These are phyloP conservation scores for Musa schizocarpa DNA, from an alignment of 176 grass and related monocot species.

Conservation along the genomic window DNA sequence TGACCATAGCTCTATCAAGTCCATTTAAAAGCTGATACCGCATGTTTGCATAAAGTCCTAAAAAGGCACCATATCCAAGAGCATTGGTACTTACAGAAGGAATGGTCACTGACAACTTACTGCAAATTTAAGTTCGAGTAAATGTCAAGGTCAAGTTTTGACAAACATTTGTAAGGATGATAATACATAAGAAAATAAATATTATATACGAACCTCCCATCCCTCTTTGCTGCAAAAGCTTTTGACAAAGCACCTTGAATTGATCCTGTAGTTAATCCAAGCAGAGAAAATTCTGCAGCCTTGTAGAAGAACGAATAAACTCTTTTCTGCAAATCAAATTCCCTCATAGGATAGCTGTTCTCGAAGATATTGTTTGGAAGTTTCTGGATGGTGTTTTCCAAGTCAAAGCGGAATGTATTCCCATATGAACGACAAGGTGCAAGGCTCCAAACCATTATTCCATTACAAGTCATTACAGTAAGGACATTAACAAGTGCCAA, in stretches of 20 bases:
- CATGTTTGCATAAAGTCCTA: conserved; percentile 86
- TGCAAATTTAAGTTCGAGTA: conserved; percentile 15
- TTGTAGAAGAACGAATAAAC: conserved; percentile 75
- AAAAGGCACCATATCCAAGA: conserved; percentile 87
- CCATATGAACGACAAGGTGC: conserved; percentile 97
- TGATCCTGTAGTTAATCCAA: conserved; percentile 62
- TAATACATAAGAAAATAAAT: conserved; percentile 2
- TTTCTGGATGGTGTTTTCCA: conserved; percentile 92
- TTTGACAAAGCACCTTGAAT: conserved; percentile 66
- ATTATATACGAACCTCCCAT: conserved; percentile 37
- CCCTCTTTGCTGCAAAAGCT: conserved; percentile 53
- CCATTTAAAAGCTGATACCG: conserved; percentile 83
- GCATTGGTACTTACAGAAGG: conserved; percentile 69
- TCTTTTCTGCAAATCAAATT: conserved; percentile 84
- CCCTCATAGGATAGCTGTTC: conserved; percentile 89
- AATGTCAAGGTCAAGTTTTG: not conserved
- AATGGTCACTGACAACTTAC: conserved; percentile 70
- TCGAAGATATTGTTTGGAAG: conserved; percentile 98
- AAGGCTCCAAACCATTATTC: conserved; percentile 76
- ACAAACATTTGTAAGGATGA: conserved; percentile 1
- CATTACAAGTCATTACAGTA: conserved; percentile 73
- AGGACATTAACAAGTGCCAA: conserved; percentile 70
- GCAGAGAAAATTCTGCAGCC: conserved; percentile 76
- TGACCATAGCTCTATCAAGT: conserved; percentile 56
- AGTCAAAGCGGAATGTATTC: conserved; percentile 75